phyloP scores from a whole-genome alignment of 2,329 filamentous ascomycete species.

The Stachybotrys echinatus region DNA sequence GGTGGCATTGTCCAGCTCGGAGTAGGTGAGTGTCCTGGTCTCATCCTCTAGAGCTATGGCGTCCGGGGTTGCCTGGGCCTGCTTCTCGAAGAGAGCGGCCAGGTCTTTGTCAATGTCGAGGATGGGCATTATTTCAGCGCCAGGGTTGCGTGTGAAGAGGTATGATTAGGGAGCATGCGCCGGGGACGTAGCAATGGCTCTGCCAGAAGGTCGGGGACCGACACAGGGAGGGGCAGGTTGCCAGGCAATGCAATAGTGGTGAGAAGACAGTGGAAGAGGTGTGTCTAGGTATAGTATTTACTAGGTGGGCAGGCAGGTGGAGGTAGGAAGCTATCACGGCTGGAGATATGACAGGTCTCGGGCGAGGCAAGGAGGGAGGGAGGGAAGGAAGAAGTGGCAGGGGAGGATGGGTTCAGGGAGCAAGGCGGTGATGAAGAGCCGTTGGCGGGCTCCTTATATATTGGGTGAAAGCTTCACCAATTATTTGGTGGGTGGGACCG shows the following conservation, averaged over 20 bases:
- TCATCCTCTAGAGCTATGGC: constrained; percentile 70
- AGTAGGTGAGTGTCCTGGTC: constrained; percentile 61
- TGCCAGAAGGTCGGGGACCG: background rate
- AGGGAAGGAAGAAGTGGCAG: background rate
- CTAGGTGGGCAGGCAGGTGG: too few species aligned
- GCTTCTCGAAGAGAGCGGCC: constrained; percentile 63
- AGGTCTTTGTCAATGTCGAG: constrained; percentile 70
- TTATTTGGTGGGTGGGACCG: background rate
- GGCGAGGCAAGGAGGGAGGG: background rate
- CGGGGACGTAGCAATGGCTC: background rate
- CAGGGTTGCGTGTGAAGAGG: background rate
- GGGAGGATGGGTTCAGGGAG: background rate
- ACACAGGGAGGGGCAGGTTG: background rate
- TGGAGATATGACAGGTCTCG: background rate
- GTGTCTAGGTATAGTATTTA: too few species aligned
- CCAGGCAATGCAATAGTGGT: background rate
- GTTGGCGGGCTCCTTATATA: background rate
- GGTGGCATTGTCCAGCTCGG: constrained; percentile 64
- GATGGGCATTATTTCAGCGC: background rate
- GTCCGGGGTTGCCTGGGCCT: constrained; percentile 64
- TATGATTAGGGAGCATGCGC: background rate
- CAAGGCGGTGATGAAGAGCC: background rate
- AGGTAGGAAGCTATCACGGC: background rate
- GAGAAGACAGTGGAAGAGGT: too few species aligned
- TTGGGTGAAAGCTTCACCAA: background rate